These are phyloP conservation scores for Pharnaceum exiguum DNA, from an alignment of 148 eudicot species.

Conservation along the genomic window DNA sequence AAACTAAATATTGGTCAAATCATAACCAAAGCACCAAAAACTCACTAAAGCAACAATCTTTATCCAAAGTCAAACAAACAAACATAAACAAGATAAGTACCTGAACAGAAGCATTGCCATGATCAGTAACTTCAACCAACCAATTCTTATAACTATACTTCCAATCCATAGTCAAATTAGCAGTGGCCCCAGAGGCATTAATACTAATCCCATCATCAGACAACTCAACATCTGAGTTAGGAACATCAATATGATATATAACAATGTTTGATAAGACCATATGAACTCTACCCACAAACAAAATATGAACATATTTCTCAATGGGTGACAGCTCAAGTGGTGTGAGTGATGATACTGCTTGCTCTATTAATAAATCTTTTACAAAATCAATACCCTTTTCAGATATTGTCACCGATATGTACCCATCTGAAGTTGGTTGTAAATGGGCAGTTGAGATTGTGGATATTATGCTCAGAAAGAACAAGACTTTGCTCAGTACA, in stretches of 20 bases:
- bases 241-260: slow-evolving; percentile 52
- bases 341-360: slow-evolving; percentile 69
- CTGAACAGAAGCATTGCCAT: slow-evolving; percentile 74
- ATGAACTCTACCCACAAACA: slow-evolving; percentile 57
- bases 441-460: slow-evolving; percentile 22
- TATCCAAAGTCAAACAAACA: background rate
- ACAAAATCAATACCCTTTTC: slow-evolving; percentile 78
- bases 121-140: slow-evolving; percentile 64
- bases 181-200: slow-evolving; percentile 49
- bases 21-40: no score
- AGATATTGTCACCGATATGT: slow-evolving; percentile 58
- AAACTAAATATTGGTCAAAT: no score
- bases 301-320: slow-evolving; percentile 48
- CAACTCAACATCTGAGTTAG: slow-evolving; percentile 38
- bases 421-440: slow-evolving; percentile 39
- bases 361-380: slow-evolving; percentile 54
- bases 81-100: slow-evolving; percentile 18
- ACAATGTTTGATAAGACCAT: slow-evolving; percentile 51
- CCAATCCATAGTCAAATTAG: slow-evolving; percentile 81
- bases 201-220: slow-evolving; percentile 54
- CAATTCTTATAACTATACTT: slow-evolving; percentile 67
- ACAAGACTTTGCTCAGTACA: slow-evolving; percentile 14
- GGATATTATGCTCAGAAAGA: slow-evolving; percentile 18
- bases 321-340: slow-evolving; percentile 61
- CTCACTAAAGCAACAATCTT: no score